Base-by-base conservation (phyloP, 768 basidiomycete genomes). In the Mycena amicta region DNA sequence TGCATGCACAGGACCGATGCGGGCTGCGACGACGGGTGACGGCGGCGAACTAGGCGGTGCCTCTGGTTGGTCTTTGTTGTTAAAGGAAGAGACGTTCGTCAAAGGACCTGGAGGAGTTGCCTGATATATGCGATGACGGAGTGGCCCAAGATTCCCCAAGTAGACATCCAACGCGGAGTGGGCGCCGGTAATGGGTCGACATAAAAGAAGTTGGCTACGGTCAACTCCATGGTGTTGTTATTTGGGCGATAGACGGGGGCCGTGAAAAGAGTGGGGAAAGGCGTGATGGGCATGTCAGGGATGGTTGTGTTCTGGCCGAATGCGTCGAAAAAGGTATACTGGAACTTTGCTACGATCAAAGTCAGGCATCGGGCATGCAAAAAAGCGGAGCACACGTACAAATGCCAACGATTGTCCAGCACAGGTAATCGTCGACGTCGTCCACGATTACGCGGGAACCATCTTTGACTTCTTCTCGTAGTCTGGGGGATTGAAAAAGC, bases 361-460 rank as follows among this genome's bases (percentile, higher is more conserved):
- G n/a, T n/a, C n/a, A n/a, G n/a, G n/a, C n/a, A n/a, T n/a, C n/a
- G n/a, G n/a, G n/a, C n/a, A n/a, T n/a, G n/a, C n/a, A n/a, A n/a
- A n/a, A n/a, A n/a, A n/a, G n/a, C n/a, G n/a, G n/a, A n/a, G n/a
- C n/a, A n/a, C 60, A 77, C 90, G 73, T 74, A 95, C 95, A 93
- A 52, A 96, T 95, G 37, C 95, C 93, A 63, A 94, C 93, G 65
- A 97, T 95, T 13, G 93, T 93, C 95, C 95, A 97, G 68, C 92
- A 93, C 56, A 95, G 76, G 77, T 93, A 95, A 70, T 97, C 95
- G 70, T 97, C 94, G 5, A 97, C 92, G 72, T 93, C 91, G 66
- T 96, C 94, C 23, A 85, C 88, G 54, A 92, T 84, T 29, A 86
- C 74, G 53, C 83, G 84, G 49, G 85, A 80, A 16, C 90, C 92